phyloP scores from a whole-genome alignment of 1,284 basidiomycete genomes.

The Hymenochaete sp. region DNA sequence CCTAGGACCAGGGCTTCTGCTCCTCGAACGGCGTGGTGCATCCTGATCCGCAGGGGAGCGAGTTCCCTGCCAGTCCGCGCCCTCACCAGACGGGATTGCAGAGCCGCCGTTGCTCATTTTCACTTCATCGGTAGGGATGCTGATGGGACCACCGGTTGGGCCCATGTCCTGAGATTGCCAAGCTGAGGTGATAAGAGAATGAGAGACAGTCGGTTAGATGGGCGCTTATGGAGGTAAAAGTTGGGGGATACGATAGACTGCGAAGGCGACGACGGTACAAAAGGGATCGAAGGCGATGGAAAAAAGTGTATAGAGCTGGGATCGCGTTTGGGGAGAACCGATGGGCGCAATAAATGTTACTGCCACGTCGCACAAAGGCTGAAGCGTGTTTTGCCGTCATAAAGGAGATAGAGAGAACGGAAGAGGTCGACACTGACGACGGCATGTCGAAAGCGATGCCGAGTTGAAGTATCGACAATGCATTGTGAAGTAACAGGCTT shows the following conservation, averaged over 20 bases:
- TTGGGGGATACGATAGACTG: background rate
- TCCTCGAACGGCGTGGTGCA: conserved; percentile 57
- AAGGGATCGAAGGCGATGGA: background rate
- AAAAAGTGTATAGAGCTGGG: background rate
- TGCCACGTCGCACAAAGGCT: background rate
- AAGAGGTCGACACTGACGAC: background rate
- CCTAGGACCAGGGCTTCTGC: conserved; percentile 54
- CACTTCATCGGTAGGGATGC: conserved; percentile 54
- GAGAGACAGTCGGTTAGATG: conserved; percentile 1
- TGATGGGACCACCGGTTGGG: conserved; percentile 40
- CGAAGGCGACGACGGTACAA: background rate
- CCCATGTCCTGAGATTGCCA: conserved; percentile 76
- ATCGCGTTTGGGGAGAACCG: background rate
- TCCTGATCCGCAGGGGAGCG: conserved; percentile 42
- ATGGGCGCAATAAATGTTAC: background rate
- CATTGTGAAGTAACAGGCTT: background rate
- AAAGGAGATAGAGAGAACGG: background rate
- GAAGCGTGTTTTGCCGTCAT: background rate
- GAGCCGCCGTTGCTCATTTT: conserved; percentile 34
- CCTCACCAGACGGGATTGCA: conserved; percentile 28
- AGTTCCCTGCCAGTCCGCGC: conserved; percentile 36
- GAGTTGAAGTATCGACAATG: background rate
- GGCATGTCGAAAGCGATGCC: background rate
- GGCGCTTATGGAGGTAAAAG: conserved; percentile 1
- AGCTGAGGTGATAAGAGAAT: conserved; percentile 35